phyloP scores from a whole-genome alignment of 225 moss, liverwort and hornwort genomes.

The Bryum argenteum region DNA sequence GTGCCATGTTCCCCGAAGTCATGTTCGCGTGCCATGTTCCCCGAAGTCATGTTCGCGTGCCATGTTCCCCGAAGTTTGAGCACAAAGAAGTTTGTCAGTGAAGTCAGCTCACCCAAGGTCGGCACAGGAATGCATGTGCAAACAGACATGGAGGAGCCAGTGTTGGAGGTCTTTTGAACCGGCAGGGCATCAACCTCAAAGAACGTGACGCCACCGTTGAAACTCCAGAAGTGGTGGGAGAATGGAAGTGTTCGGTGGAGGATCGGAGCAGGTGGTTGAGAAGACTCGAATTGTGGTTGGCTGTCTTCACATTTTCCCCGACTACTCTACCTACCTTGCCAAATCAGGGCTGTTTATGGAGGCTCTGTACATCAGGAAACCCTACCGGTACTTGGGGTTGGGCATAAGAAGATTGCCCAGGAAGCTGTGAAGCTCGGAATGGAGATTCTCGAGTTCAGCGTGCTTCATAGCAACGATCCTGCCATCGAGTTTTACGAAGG shows the following conservation, averaged over 20 bases:
- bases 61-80: no score
- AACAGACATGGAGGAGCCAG: conserved; percentile 56
- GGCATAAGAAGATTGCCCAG: conserved; percentile 43
- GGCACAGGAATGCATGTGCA: neutral
- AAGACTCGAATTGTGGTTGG: conserved; percentile 41
- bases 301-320: conserved; percentile 44
- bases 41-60: no score
- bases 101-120: neutral
- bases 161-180: conserved; percentile 52
- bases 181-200: conserved; percentile 42
- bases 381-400: conserved; percentile 43
- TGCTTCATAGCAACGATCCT: conserved; percentile 37
- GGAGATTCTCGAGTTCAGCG: conserved; percentile 50
- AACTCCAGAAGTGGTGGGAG: conserved; percentile 28
- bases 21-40: no score
- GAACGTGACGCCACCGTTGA: conserved; percentile 20
- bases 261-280: conserved; percentile 28
- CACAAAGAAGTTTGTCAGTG: neutral
- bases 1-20: no score
- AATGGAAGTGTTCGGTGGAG: conserved; percentile 25
- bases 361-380: conserved; percentile 47
- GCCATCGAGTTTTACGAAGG: conserved; percentile 50
- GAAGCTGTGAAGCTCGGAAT: conserved; percentile 52
- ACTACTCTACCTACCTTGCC: conserved; percentile 52
- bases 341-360: conserved; percentile 47